Evolutionary conservation across 768 basidiomycete genomes (phyloP).

Genomic region (Leccinellum rugosiceps): DNA sequence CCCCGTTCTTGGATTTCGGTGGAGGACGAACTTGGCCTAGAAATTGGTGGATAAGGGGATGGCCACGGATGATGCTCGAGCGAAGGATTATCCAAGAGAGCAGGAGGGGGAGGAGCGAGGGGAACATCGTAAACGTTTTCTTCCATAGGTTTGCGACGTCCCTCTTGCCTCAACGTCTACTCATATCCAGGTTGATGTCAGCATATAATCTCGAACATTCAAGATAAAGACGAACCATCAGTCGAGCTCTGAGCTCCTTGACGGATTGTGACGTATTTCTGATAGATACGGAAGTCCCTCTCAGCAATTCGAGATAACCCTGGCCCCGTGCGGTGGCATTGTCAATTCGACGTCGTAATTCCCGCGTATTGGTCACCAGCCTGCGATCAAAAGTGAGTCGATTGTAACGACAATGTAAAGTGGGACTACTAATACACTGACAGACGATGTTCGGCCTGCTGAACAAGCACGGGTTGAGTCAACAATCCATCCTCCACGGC

Average conservation of each 20-base stretch:
- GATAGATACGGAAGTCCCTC: no score
- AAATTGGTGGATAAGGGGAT: no score
- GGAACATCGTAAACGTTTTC: not conserved
- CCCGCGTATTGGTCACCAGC: no score
- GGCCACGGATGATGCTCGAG: not conserved
- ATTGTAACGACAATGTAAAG: not conserved
- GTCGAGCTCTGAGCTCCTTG: not conserved
- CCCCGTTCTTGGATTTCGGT: no score
- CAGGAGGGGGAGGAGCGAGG: not conserved
- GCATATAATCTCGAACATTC: not conserved
- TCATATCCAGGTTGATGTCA: not conserved
- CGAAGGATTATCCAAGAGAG: not conserved
- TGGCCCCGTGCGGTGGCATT: not conserved
- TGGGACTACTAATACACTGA: not conserved
- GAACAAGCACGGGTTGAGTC: not conserved
- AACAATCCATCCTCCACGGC: not conserved
- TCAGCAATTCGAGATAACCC: not conserved
- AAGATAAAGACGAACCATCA: not conserved
- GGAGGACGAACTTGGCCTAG: no score
- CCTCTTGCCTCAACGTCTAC: not conserved
- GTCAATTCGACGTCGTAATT: not conserved
- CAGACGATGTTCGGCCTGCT: no score
- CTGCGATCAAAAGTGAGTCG: not conserved
- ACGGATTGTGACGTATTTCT: fast-evolving
- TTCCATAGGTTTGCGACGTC: no score